Conservation (phyloP, 441 rosid genomes). For the Pelargonium fulgidum region DNA sequence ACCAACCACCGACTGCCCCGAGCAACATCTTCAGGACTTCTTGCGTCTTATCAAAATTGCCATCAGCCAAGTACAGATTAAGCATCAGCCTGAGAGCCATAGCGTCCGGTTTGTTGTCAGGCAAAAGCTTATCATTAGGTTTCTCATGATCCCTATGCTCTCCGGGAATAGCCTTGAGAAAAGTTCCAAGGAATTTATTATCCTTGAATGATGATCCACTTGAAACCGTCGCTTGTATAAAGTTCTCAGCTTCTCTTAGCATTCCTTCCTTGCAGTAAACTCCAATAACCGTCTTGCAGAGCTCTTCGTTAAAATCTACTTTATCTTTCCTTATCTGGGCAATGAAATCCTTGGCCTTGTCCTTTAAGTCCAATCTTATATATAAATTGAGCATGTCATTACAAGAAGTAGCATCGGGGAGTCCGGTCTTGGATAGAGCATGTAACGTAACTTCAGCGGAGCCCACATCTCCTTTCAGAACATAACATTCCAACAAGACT, state of each 20-base stretch:
- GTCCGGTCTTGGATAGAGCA: constrained; percentile 57
- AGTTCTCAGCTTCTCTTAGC: constrained; percentile 42
- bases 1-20: constrained; percentile 39
- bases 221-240: constrained; percentile 43
- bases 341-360: constrained; percentile 53
- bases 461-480: constrained; percentile 50
- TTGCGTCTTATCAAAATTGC: constrained; percentile 29
- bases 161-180: constrained; percentile 34
- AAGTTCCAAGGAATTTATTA: constrained; percentile 51
- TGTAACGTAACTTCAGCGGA: constrained; percentile 69
- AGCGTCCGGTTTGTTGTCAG: constrained; percentile 35
- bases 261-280: constrained; percentile 59
- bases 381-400: constrained; percentile 69
- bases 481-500: constrained; percentile 73
- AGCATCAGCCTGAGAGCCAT: constrained; percentile 55
- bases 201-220: constrained; percentile 29
- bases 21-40: constrained; percentile 48
- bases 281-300: constrained; percentile 46
- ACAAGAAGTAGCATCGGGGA: constrained; percentile 75
- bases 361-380: constrained; percentile 39
- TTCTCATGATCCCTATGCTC: constrained; percentile 21
- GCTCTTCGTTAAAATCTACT: constrained; percentile 52
- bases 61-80: constrained; percentile 38
- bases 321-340: constrained; percentile 42
- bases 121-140: constrained; percentile 23